These are phyloP conservation scores for Cercospora brassicicola DNA, from an alignment of 2,329 filamentous ascomycete species.

Conservation along the genomic window DNA sequence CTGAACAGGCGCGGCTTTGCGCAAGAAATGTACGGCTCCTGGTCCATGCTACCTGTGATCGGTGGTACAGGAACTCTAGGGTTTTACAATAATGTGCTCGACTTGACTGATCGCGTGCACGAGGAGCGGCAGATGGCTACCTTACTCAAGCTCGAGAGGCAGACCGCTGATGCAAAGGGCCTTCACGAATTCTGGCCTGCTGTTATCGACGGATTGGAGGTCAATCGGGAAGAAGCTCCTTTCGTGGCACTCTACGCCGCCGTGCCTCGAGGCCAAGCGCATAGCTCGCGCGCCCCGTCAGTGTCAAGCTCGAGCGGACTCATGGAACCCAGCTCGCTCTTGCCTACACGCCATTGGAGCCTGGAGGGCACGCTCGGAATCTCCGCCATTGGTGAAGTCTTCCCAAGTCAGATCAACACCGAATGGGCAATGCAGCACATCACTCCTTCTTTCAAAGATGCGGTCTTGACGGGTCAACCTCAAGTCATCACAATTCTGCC, in stretches of 20 bases:
- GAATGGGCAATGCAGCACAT: conserved; percentile 19
- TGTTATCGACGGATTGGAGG: conserved; percentile 18
- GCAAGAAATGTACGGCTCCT: conserved; percentile 25
- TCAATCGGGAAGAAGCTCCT: conserved; percentile 24
- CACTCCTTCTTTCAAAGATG: conserved; percentile 6
- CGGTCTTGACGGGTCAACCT: conserved; percentile 20
- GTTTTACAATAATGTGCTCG: conserved; percentile 22
- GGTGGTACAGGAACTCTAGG: conserved; percentile 11
- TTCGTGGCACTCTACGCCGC: conserved; percentile 25
- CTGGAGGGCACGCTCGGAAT: conserved; percentile 16
- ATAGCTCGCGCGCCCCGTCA: conserved; percentile 1
- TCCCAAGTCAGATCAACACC: conserved; percentile 12
- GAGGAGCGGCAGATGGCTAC: conserved; percentile 25
- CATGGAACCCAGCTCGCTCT: not conserved
- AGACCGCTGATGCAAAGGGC: conserved; percentile 16
- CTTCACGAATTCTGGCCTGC: conserved; percentile 24
- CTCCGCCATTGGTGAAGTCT: not conserved
- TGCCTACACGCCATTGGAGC: conserved; percentile 10
- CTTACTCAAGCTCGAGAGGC: conserved; percentile 20
- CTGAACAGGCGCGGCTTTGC: conserved; percentile 18
- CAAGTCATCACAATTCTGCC: conserved; percentile 21
- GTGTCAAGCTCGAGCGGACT: conserved; percentile 5
- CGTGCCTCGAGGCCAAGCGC: not conserved
- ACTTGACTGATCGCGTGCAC: conserved; percentile 24
- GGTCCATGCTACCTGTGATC: conserved; percentile 21